Evolutionary conservation across 2,329 filamentous ascomycete genomes (phyloP), one percentile per base, ranked within the genome.

Genomic region (Erysiphe pulchra): DNA sequence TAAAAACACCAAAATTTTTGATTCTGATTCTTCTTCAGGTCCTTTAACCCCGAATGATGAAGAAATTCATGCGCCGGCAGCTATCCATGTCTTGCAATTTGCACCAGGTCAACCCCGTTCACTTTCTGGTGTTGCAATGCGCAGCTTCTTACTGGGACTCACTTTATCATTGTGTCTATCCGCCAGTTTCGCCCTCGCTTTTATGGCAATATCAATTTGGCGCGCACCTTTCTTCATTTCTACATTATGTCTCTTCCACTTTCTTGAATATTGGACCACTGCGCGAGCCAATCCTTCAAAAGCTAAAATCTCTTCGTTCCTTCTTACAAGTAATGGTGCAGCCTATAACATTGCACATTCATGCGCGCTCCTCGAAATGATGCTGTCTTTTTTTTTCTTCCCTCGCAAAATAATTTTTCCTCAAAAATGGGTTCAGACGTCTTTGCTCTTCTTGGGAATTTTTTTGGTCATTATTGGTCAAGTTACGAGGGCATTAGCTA

Each of bases 261-360:
- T 93, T 63, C 76, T 95, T 60, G 90, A 98, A 63, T 98, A 86
- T 67, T 92, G 77, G 69, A 83, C 77, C 31, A 94, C 87, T 0
- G 86, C 87, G 9, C 66, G 69, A 46, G 82, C 80, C 63, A 95
- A 95, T 61, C 83, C 82, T 0, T 68, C 70, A 14, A 68, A 75
- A 45, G 83, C 82, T 17, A 71, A 69, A 20, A 66, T 86, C 17
- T 71, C 72, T 45, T 80, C 82, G 33, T 98, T 92, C 60, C 72
- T 98, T 13, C 69, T 95, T 33, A 78, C 76, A 34, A 75, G 74
- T 44, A 98, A 98, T 60, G 90, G 90, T 60, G 73, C 71, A 39
- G 75, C 74, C 6, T 95, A 95, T 61, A 80, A 80, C 50, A 70
- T 83, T 52, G 90, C 90, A 1, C 86, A 98, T 59, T 65, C 70